Conservation (phyloP, 2,329 filamentous ascomycete genomes). For the Cordyceps javanica region DNA sequence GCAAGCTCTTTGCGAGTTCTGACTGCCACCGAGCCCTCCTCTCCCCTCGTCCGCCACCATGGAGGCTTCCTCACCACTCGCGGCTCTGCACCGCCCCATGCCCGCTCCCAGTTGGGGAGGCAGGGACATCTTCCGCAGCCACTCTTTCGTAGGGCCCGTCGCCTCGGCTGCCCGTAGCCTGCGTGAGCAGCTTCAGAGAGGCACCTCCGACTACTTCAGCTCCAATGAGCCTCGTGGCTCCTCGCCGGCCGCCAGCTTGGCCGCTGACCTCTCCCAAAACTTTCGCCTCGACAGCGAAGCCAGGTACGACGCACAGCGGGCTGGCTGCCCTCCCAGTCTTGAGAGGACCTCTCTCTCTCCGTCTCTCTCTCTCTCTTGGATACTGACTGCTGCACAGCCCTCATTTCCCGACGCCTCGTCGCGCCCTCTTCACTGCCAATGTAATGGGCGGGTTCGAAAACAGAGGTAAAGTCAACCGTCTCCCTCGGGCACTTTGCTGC, state of each 20-base stretch:
- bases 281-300: conserved; percentile 81
- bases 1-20: conserved; percentile 9
- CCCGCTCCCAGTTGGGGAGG: conserved; percentile 52
- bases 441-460: conserved; percentile 30
- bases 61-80: conserved; percentile 91
- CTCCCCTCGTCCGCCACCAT: conserved; percentile 42
- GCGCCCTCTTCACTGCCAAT: conserved; percentile 35
- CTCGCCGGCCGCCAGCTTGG: conserved; percentile 84
- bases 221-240: conserved; percentile 73
- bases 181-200: conserved; percentile 61
- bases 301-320: conserved; percentile 77
- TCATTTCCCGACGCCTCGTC: conserved; percentile 35
- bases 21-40: not conserved
- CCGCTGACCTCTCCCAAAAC: conserved; percentile 92
- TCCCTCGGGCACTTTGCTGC: no score
- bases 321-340: conserved; percentile 7
- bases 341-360: not conserved
- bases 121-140: conserved; percentile 46
- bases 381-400: conserved; percentile 24
- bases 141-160: conserved; percentile 43
- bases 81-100: conserved; percentile 78
- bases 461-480: conserved; percentile 26
- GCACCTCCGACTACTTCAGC: conserved; percentile 71
- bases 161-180: conserved; percentile 65
- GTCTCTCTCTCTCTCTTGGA: no score